These are phyloP conservation scores for Nicotiana undulata DNA, from an alignment of 257 asterid species.

Conservation along the genomic window DNA sequence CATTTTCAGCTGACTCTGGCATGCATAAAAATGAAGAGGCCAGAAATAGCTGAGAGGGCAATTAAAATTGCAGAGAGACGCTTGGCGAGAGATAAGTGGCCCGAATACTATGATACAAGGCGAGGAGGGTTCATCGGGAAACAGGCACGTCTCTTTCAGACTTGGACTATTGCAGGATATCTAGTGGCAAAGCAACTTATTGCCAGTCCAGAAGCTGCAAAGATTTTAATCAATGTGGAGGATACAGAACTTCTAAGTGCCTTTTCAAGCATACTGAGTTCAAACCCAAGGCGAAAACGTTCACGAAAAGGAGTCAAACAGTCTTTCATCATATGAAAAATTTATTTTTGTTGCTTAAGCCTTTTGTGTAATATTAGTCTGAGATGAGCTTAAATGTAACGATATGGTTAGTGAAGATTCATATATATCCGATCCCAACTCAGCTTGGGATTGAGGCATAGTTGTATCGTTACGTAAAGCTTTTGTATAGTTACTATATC, in stretches of 20 bases:
- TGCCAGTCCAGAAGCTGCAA: slow-evolving; percentile 59
- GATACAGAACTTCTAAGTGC: slow-evolving; percentile 57
- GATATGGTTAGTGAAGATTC: not conserved
- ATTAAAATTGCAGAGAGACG: slow-evolving; percentile 53
- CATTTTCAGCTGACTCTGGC: slow-evolving; percentile 64
- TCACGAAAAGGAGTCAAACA: slow-evolving; percentile 44
- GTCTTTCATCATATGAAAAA: slow-evolving; percentile 50
- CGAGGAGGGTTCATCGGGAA: slow-evolving; percentile 72
- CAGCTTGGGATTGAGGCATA: no score
- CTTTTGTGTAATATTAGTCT: not conserved
- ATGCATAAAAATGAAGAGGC: slow-evolving; percentile 72
- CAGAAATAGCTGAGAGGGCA: slow-evolving; percentile 63
- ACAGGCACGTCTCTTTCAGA: slow-evolving; percentile 71
- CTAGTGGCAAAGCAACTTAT: slow-evolving; percentile 67
- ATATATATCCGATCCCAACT: no score
- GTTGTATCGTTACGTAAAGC: no score
- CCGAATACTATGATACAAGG: slow-evolving; percentile 71
- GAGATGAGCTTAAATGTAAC: not conserved
- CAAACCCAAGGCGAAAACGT: slow-evolving; percentile 65
- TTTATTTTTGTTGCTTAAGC: not conserved
- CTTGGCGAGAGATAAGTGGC: slow-evolving; percentile 62
- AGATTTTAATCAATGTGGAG: slow-evolving; percentile 53
- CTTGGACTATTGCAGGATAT: slow-evolving; percentile 80
- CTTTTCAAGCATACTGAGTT: slow-evolving; percentile 39
- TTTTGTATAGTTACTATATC: not conserved